Percentiles rank a stretch among this genome's conserved stretches.
Conservation (phyloP, 1,139 yeast species). For the Lodderomyces beijingensis region DNA sequence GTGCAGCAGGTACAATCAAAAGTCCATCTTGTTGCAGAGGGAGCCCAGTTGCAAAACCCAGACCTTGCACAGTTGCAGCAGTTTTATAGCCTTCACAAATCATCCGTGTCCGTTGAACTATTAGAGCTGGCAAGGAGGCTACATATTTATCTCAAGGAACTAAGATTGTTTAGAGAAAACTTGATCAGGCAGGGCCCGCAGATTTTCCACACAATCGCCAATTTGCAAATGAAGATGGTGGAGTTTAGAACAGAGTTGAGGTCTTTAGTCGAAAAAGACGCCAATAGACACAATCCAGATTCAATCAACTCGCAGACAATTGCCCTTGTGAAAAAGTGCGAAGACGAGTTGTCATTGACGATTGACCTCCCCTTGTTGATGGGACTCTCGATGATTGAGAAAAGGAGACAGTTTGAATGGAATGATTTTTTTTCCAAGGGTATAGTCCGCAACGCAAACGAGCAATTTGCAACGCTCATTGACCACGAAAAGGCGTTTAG, state of each 20-base stretch:
- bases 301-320: slow-evolving; percentile 21
- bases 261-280: slow-evolving; percentile 10
- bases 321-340: slow-evolving; percentile 32
- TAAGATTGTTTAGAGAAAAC: slow-evolving; percentile 24
- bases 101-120: slow-evolving; percentile 6
- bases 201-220: slow-evolving; percentile 32
- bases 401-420: slow-evolving; percentile 68
- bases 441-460: slow-evolving; percentile 49
- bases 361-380: slow-evolving; percentile 77
- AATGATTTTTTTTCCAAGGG: slow-evolving; percentile 48
- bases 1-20: slow-evolving; percentile 1
- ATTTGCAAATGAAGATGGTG: slow-evolving; percentile 39
- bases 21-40: not conserved
- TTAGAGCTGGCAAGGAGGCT: slow-evolving; percentile 13
- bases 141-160: slow-evolving; percentile 14
- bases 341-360: slow-evolving; percentile 49
- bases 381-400: slow-evolving; percentile 73
- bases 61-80: not conserved
- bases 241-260: slow-evolving; percentile 28
- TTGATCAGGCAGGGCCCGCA: slow-evolving; percentile 21
- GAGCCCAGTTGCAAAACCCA: not conserved
- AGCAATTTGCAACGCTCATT: slow-evolving; percentile 53
- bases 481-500: slow-evolving; percentile 58
- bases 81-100: not conserved
- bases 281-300: not conserved